Evolutionary conservation across 1,284 basidiomycete species (phyloP).

Genomic region (Rhodotorula sp.): DNA sequence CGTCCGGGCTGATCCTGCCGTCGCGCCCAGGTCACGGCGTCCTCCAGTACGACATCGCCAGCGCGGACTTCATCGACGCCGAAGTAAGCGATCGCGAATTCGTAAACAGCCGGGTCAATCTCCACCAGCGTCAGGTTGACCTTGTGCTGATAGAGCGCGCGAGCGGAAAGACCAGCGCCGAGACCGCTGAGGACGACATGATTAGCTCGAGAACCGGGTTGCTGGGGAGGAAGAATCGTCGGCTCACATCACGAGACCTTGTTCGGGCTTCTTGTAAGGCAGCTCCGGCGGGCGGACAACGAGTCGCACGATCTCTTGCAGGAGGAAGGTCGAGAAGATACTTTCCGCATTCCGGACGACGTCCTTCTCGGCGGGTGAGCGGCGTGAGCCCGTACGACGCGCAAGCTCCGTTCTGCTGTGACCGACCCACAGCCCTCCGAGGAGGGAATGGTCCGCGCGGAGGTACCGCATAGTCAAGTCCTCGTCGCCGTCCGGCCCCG

Average conservation of each 20-base stretch:
- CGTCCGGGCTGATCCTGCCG: conserved; percentile 46
- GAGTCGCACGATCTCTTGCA: conserved; percentile 78
- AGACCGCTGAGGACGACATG: conserved; percentile 62
- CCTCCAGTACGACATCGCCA: conserved; percentile 65
- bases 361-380: not conserved
- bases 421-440: conserved; percentile 83
- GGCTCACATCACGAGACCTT: conserved; percentile 60
- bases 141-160: conserved; percentile 66
- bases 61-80: conserved; percentile 63
- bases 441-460: conserved; percentile 79
- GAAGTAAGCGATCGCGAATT: conserved; percentile 75
- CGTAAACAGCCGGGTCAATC: conserved; percentile 81
- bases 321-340: conserved; percentile 64
- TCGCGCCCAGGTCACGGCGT: conserved; percentile 67
- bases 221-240: not conserved
- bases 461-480: conserved; percentile 70
- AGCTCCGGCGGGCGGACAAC: conserved; percentile 56
- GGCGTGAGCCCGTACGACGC: too few relatives aligned
- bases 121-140: conserved; percentile 73
- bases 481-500: conserved; percentile 44
- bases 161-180: conserved; percentile 75
- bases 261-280: conserved; percentile 56
- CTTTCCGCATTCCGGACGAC: conserved; percentile 49
- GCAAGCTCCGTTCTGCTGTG: conserved; percentile 14
- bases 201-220: not conserved